Base-by-base conservation (phyloP, 192 early-diverging fungal species). In the Podila minutissima region DNA sequence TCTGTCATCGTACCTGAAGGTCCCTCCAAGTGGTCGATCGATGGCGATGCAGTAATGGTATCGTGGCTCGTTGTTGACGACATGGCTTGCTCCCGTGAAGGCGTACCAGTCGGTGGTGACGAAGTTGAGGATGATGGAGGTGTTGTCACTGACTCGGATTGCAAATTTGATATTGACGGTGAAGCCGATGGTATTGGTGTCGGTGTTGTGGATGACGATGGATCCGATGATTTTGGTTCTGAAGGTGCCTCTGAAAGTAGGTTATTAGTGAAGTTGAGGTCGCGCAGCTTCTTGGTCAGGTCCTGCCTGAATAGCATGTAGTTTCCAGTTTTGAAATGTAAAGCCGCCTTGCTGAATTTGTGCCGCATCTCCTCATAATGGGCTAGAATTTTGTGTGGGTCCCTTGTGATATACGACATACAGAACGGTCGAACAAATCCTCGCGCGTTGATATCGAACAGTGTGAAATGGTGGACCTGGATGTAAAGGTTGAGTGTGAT, bases 361-460 rank as follows among this genome's bases (percentile, higher is more conserved):
- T 77, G 75, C 73, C 86, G 74, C 26, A 86, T 70, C 2, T 82
- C 73, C 17, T 84, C 83, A 64, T 85, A 88, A 4, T 84, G 67
- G 0, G 61, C 60, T 9, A 86, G n/a, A 15, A 88, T 85, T 60
- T 88, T 88, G 48, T 85, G 63, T 19, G 85, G 76, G 58, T 88
- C 87, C 32, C 82, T 57, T 7, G 85, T 85, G 37, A 88, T 75
- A 66, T 86, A 88, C 1, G 87, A 86, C 38, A 88, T 64, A 9
- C 83, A 74, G 9, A 88, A 85, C 0, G 87, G 87, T 37, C 85
- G 75, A 13, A 88, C 87, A 66, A 85, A 88, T 26, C 87, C 87
- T 55, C 87, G 66, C 17, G 87, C 87, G 49, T 84, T 83, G 59
- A 88, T 88, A 58, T 88, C 87, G 69, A 88, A 88, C 15, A 88